Evolutionary conservation across 345 rosid species (phyloP), one percentile per base, ranked within the genome.

Genomic region (Arabis alpina): DNA sequence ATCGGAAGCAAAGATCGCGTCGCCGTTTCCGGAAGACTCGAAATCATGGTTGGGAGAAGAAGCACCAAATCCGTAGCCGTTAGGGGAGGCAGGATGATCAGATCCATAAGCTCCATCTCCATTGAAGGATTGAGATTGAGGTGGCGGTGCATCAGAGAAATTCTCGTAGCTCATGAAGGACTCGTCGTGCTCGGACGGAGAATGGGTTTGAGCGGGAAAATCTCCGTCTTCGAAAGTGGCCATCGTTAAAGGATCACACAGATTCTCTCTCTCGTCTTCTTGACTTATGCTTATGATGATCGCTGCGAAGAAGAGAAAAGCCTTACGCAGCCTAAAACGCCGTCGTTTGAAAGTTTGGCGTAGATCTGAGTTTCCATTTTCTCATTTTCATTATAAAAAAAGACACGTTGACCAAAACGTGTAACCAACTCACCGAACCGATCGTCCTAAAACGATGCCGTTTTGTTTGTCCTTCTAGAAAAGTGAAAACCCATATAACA

Each of bases 51-150:
- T 80, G 2, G 80, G 80, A 9, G 80, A 68, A 19, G 82, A 48
- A 19, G 70, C 62, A 28, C 74, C 74, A 63, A 77, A 83, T 11
- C 85, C 89, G 2, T 83, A 85, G 15, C 71, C 79, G 30, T 83
- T 84, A 0, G 82, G 76, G 36, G 86, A 82, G 57, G 68, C 66
- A 49, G 73, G 81, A 41, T 66, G 56, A 8, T 74, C 80, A 51
- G 76, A 64, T 19, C 72, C 65, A 12, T 64, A 62, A 9, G 13
- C 76, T 37, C 71, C 77, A 3, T 65, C 77, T 0, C 66, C 78
- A 7, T 70, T 57, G 59, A 68, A 50, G 34, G 62, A 61, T 25
- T 39, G 64, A 39, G 70, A 70, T 14, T 69, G 76, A 51, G 77
- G 70, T 34, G 69, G 69, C 30, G 61, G 61, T 15, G 67, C 62